phyloP scores from a whole-genome alignment of 148 eudicot genomes.

The Cornus suecica region DNA sequence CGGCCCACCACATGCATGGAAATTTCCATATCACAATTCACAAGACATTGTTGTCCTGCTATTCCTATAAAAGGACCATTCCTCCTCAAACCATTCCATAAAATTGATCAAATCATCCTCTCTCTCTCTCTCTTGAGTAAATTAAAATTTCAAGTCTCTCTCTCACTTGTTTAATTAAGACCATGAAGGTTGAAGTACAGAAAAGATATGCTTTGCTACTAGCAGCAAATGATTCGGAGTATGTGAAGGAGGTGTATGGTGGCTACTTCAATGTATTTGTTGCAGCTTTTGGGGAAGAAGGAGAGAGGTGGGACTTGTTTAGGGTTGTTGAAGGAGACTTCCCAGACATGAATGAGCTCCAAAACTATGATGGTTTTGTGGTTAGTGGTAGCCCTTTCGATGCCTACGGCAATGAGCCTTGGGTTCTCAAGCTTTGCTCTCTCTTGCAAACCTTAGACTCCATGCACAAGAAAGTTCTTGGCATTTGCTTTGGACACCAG shows the following conservation, averaged over 20 bases:
- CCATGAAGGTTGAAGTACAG: slow-evolving; percentile 27
- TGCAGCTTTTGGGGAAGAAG: slow-evolving; percentile 51
- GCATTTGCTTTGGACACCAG: slow-evolving; percentile 86
- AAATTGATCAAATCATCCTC: neutral
- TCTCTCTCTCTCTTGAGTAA: neutral
- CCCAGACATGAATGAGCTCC: slow-evolving; percentile 43
- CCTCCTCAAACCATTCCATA: neutral
- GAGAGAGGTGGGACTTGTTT: slow-evolving; percentile 71
- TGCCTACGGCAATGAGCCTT: slow-evolving; percentile 61
- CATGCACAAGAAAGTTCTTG: slow-evolving; percentile 63
- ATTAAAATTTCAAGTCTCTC: neutral
- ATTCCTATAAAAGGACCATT: neutral
- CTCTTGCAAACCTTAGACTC: slow-evolving; percentile 46
- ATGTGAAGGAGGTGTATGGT: slow-evolving; percentile 53
- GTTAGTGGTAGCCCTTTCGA: slow-evolving; percentile 71
- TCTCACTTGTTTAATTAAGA: neutral
- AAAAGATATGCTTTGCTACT: slow-evolving; percentile 50
- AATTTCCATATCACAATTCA: neutral
- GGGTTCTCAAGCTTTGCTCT: slow-evolving; percentile 64
- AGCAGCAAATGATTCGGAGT: slow-evolving; percentile 69
- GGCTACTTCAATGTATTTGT: slow-evolving; percentile 71
- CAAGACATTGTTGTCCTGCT: neutral
- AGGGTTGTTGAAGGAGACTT: slow-evolving; percentile 69
- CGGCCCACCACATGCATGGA: neutral
- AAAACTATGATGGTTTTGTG: slow-evolving; percentile 64